A percentile compares a stretch with the other conserved stretches of the same genome.
phyloP scores from a whole-genome alignment of 345 rosid genomes.

The Camelina laxa region DNA sequence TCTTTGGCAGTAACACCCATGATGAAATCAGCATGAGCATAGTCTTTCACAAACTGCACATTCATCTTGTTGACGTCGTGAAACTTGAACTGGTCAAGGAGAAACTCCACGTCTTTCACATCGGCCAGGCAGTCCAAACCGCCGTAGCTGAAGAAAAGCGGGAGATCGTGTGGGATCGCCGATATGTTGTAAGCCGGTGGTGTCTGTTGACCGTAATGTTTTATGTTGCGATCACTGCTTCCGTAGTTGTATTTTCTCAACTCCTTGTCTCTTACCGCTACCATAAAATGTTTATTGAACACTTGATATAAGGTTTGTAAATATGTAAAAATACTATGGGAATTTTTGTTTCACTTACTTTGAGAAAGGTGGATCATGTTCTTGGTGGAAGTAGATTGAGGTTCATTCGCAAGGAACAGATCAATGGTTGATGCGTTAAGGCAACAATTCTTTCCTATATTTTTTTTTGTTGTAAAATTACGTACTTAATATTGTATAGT shows the following conservation, averaged over 20 bases:
- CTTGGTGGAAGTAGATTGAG: slow-evolving; percentile 84
- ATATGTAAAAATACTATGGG: background rate
- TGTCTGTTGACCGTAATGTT: slow-evolving; percentile 61
- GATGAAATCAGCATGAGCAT: slow-evolving; percentile 88
- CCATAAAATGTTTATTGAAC: background rate
- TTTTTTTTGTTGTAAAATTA: background rate
- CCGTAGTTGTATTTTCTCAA: slow-evolving; percentile 82
- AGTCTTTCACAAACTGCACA: slow-evolving; percentile 65
- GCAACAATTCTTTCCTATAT: slow-evolving; percentile 81
- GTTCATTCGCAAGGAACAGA: slow-evolving; percentile 61
- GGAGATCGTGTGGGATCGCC: slow-evolving; percentile 69
- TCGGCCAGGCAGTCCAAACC: slow-evolving; percentile 74
- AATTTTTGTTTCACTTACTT: slow-evolving; percentile 51
- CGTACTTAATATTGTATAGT: background rate
- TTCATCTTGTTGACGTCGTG: slow-evolving; percentile 68
- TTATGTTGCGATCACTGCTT: slow-evolving; percentile 48
- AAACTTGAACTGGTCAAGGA: slow-evolving; percentile 66
- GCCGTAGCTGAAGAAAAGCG: slow-evolving; percentile 79
- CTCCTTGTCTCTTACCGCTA: slow-evolving; percentile 71
- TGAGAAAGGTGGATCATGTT: slow-evolving; percentile 89
- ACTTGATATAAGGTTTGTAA: background rate
- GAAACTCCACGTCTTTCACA: slow-evolving; percentile 58
- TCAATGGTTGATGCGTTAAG: slow-evolving; percentile 71
- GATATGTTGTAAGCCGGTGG: slow-evolving; percentile 83
- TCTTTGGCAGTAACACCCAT: slow-evolving; percentile 88